A percentile compares a stretch with the other conserved stretches of the same genome.
phyloP scores from a whole-genome alignment of 352 stramenopile species.

The Phytophthora cajani region DNA sequence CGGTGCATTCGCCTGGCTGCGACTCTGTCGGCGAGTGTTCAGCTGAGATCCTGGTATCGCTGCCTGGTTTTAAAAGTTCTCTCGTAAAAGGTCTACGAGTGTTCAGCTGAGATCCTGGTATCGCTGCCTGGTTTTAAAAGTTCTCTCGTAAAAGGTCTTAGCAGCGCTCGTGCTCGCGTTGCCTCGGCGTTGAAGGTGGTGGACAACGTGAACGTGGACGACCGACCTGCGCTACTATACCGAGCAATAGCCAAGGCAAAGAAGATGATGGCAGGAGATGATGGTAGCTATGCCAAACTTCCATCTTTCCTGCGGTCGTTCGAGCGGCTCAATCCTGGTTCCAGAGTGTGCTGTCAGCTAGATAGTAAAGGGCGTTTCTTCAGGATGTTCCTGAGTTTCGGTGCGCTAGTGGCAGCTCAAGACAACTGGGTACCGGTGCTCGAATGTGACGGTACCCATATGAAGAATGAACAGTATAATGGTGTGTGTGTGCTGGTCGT shows the following conservation, averaged over 20 bases:
- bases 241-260: slow-evolving; percentile 1
- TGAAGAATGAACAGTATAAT: slow-evolving; percentile 14
- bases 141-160: slow-evolving; percentile 6
- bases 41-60: no score
- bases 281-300: slow-evolving; percentile 5
- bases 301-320: slow-evolving; percentile 8
- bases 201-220: slow-evolving; percentile 6
- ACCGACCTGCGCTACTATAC: slow-evolving; percentile 4
- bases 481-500: slow-evolving; percentile 3
- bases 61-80: no score
- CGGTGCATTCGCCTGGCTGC: no score
- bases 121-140: slow-evolving; percentile 5
- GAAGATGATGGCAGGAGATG: background rate
- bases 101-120: background rate
- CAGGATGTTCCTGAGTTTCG: slow-evolving; percentile 1
- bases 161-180: background rate
- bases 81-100: no score
- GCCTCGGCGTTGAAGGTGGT: background rate
- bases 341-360: slow-evolving; percentile 1
- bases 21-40: no score
- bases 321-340: background rate
- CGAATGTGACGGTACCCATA: slow-evolving; percentile 13
- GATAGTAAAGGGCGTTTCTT: slow-evolving; percentile 16
- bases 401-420: slow-evolving; percentile 3
- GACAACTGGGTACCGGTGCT: slow-evolving; percentile 15